Base-by-base conservation (phyloP, 495 filamentous ascomycete genomes). In the Choiromyces venosus region DNA sequence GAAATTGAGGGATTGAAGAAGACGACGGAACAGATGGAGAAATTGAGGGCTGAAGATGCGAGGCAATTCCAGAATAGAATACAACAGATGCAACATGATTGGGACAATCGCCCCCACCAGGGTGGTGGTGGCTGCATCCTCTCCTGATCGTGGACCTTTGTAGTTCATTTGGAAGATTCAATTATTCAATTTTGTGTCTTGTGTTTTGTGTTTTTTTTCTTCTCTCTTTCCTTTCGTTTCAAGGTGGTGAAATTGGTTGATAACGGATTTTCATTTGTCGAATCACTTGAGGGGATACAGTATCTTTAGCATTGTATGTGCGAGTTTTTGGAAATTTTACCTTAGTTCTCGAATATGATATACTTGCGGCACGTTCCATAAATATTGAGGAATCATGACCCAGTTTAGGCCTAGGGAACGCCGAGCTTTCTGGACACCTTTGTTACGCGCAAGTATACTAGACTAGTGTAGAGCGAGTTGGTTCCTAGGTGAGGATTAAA, bases 1-100 rank as follows among this genome's bases (percentile, higher is more conserved):
- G 61, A 71, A 37, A 68, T 71, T 25, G 12, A 44, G 37, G 61
- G 37, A 12, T 14, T 67, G 61, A 71, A 33, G 70, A 68, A 42
- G n/a, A 18, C 37, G 18, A 38, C 40, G 8, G 64, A 37, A 36
- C 37, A 67, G 4, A n/a, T 67, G 16, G 18, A 71, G 36, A 71
- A 71, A 67, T n/a, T 71, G 37, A 71, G 37, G 37, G 52, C 37
- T 19, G 25, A 46, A 7, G 44, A 46, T 46, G 0, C 0, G 44
- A n/a, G 9, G 19, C 19, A 21, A 0, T 46, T 46, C 44, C 19
- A 46, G 4, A 0, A n/a, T 6, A 46, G 4, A 16, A 18, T 46
- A 7, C 19, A 6, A 46, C 5, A n/a, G 44, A n/a, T 46, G 44
- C 44, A 46, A 8, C 19, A 46, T 21, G 19, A 8, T 18, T 46